Base-by-base conservation (phyloP, 2,329 filamentous ascomycete species). In the Lojkania enalia region DNA sequence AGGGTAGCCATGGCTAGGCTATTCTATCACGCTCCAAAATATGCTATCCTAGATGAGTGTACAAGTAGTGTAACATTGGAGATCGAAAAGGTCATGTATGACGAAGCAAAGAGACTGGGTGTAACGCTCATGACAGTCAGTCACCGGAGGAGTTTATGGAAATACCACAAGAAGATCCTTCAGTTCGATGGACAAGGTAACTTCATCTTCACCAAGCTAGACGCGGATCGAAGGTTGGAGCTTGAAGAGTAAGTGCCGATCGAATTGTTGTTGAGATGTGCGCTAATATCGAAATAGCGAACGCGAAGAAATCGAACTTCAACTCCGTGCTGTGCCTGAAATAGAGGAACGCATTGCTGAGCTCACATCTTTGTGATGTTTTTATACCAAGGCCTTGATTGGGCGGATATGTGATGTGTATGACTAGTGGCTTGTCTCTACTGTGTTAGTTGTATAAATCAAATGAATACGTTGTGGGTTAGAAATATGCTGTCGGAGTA, bases 101-200 rank as follows among this genome's bases (percentile, higher is more conserved):
- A 96, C 59, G 91, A 90, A 43, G 94, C 94, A 39, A 97, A 99
- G 77, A 79, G 82, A 14, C 74, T 96, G 14, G 90, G 89, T 3
- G 94, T 96, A 60, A 97, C 94, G 0, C 79, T 99, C 52, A 96
- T 99, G 89, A 99, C 94, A 0, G 94, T 99, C 18, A 90, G 85
- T 54, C 94, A 99, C 70, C 78, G 94, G 6, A 77, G 90, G 51
- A 95, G 89, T 73, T 71, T 99, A 58, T 99, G 94, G 94, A 91
- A 94, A 70, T 97, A 99, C 69, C 94, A 99, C 70, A 87, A 84
- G 56, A 87, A 86, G 71, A 97, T 99, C 49, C 71, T 99, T 64
- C 94, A 99, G 71, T 99, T 99, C 67, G 92, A 97, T 69, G 94
- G 94, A 0, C 89, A 96, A 71, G 94, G 94, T 0, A 79, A 90